Evolutionary conservation across 495 filamentous ascomycete species (phyloP).

Genomic region (Aspergillus homomorphus): DNA sequence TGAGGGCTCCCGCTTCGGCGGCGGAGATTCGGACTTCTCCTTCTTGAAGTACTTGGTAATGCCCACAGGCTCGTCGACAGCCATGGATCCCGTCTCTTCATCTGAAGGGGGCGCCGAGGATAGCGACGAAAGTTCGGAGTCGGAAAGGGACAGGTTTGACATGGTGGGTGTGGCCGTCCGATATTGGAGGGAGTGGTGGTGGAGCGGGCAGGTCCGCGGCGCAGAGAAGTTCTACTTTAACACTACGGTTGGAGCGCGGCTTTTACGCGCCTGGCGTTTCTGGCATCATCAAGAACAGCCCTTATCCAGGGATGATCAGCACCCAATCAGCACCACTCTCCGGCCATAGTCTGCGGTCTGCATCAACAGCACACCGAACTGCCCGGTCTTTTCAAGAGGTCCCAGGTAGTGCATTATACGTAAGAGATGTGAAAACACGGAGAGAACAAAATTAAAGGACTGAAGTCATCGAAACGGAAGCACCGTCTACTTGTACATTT

Average conservation of each 20-base stretch:
- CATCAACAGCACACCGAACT: neutral
- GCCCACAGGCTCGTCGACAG: conserved; percentile 40
- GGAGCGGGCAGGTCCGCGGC: conserved; percentile 31
- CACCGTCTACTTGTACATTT: neutral
- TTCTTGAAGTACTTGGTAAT: conserved; percentile 50
- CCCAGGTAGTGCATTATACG: neutral
- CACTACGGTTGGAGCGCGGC: conserved; percentile 29
- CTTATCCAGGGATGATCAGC: conserved; percentile 26
- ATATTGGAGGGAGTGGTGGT: conserved; percentile 27
- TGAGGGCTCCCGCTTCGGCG: conserved; percentile 72
- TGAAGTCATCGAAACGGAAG: neutral
- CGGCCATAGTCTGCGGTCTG: conserved; percentile 4
- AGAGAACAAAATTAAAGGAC: neutral
- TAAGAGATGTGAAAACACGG: neutral
- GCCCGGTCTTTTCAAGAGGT: neutral
- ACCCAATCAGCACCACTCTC: conserved; percentile 15
- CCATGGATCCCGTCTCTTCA: conserved; percentile 47
- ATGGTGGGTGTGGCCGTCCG: conserved; percentile 21
- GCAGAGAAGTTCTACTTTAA: conserved; percentile 21
- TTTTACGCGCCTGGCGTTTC: conserved; percentile 28
- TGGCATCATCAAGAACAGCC: conserved; percentile 19
- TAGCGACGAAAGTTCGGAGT: conserved; percentile 55
- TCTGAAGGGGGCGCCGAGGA: conserved; percentile 57
- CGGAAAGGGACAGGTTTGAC: conserved; percentile 49
- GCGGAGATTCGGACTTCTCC: conserved; percentile 58